Percentiles rank a stretch among this genome's conserved stretches.
These are phyloP conservation scores for Fomitopsis schrenkii DNA, from an alignment of 1,284 basidiomycete species.

Conservation along the genomic window DNA sequence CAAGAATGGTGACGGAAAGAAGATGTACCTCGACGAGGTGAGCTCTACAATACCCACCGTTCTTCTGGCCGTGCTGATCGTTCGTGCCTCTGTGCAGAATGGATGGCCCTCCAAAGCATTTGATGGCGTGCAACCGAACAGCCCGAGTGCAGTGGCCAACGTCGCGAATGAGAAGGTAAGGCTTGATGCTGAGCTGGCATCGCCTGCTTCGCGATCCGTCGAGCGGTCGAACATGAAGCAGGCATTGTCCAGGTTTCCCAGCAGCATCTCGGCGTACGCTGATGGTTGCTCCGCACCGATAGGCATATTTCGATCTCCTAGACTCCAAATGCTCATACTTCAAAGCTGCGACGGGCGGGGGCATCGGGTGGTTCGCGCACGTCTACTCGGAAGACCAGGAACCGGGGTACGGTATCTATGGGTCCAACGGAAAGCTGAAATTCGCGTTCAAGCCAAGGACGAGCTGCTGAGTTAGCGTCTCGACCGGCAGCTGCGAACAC, in stretches of 20 bases:
- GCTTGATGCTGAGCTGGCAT: slow-evolving; percentile 1
- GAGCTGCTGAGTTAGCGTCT: not conserved
- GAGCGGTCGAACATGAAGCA: not conserved
- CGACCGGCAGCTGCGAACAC: too few species aligned
- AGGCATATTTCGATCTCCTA: slow-evolving; percentile 60
- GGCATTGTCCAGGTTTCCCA: not conserved
- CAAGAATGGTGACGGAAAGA: slow-evolving; percentile 55
- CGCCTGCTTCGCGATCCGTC: not conserved
- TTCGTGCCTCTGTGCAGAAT: slow-evolving; percentile 40
- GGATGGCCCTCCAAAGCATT: slow-evolving; percentile 69
- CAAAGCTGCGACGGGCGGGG: slow-evolving; percentile 53
- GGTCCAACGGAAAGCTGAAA: slow-evolving; percentile 41
- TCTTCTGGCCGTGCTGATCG: not conserved
- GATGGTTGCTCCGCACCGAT: not conserved
- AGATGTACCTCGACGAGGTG: slow-evolving; percentile 69
- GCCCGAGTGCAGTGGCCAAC: slow-evolving; percentile 45
- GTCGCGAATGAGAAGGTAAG: slow-evolving; percentile 54
- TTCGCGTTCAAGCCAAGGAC: slow-evolving; percentile 42
- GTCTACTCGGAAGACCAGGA: slow-evolving; percentile 66
- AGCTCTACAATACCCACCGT: slow-evolving; percentile 5
- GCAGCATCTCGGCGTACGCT: not conserved
- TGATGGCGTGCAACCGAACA: slow-evolving; percentile 55
- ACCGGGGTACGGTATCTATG: slow-evolving; percentile 64
- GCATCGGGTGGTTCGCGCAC: slow-evolving; percentile 78
- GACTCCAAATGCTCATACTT: slow-evolving; percentile 58